Evolutionary conservation across 1,284 basidiomycete species (phyloP), one percentile per base, ranked within the genome.

Genomic region (Mycena citricolor): DNA sequence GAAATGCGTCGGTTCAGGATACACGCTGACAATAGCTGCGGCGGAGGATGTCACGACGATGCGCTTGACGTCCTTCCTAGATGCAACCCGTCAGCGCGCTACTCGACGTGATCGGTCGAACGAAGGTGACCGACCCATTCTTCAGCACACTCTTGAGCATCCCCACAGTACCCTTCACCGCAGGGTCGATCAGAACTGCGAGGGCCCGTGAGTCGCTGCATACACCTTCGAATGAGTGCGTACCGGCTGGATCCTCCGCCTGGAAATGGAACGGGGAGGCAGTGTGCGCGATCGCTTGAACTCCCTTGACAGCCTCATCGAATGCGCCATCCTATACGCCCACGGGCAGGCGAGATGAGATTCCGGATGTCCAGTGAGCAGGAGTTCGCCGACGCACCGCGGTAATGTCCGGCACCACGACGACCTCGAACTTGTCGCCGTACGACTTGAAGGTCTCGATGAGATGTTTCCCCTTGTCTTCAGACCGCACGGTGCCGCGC

Each of bases 41-140:
- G 70, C 70, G 0, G 85, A 79, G 11, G 70, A 70, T 0, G 83
- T 85, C 46, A 90, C 64, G 38, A 91, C 79, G 31, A 91, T 68
- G 2, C 87, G 77, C 59, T 80, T 74, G 44, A 88, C 69, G 16
- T n/a, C n/a, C n/a, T n/a, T n/a, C n/a, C n/a, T n/a, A n/a, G n/a
- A n/a, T n/a, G n/a, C n/a, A n/a, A n/a, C n/a, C n/a, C n/a, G n/a
- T n/a, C n/a, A n/a, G n/a, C n/a, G n/a, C n/a, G n/a, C n/a, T n/a
- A n/a, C n/a, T n/a, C n/a, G n/a, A n/a, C n/a, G n/a, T n/a, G n/a
- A n/a, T n/a, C n/a, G n/a, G n/a, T n/a, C n/a, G n/a, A n/a, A n/a
- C n/a, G n/a, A n/a, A n/a, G 16, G 25, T 31, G 8, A 47, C 61
- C 16, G 47, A 64, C 68, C 61, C 67, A 34, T 60, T 45, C 39